These are phyloP conservation scores for Camelina sativa DNA, from an alignment of 345 rosid genomes.

Conservation along the genomic window DNA sequence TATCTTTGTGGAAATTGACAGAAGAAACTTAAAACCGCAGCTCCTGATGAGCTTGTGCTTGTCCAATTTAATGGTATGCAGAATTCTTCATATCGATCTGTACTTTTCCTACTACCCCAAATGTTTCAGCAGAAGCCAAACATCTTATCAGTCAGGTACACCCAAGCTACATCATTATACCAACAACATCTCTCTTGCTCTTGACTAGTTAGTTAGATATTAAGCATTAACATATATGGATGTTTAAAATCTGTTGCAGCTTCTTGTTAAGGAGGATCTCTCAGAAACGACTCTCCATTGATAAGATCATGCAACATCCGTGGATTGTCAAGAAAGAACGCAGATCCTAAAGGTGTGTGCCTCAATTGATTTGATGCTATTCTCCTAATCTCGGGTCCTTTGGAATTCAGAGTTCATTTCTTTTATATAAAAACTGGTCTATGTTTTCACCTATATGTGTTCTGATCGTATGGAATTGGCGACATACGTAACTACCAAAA, in stretches of 20 bases:
- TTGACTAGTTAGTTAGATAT: not conserved
- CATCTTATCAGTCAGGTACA: constrained; percentile 67
- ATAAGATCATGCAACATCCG: constrained; percentile 84
- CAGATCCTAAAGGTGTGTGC: constrained; percentile 66
- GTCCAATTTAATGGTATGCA: constrained; percentile 42
- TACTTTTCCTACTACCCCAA: constrained; percentile 70
- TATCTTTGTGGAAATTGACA: not conserved
- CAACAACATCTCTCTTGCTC: constrained; percentile 16
- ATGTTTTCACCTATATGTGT: no score
- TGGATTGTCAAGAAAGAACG: constrained; percentile 76
- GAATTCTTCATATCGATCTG: constrained; percentile 79
- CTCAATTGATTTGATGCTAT: constrained; percentile 21
- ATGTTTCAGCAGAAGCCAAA: constrained; percentile 72
- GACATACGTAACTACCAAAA: no score
- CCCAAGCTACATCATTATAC: constrained; percentile 2
- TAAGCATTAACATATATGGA: not conserved
- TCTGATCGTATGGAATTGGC: no score
- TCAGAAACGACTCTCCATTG: constrained; percentile 74
- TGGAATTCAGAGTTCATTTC: no score
- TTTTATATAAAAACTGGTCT: no score
- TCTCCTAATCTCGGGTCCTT: constrained; percentile 9
- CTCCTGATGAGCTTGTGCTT: constrained; percentile 3
- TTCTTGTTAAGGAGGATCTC: constrained; percentile 75
- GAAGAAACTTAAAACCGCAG: not conserved
- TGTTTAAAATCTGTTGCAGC: constrained; percentile 56